Evolutionary conservation across 2,329 filamentous ascomycete species (phyloP).

Genomic region (Alternaria sp.): DNA sequence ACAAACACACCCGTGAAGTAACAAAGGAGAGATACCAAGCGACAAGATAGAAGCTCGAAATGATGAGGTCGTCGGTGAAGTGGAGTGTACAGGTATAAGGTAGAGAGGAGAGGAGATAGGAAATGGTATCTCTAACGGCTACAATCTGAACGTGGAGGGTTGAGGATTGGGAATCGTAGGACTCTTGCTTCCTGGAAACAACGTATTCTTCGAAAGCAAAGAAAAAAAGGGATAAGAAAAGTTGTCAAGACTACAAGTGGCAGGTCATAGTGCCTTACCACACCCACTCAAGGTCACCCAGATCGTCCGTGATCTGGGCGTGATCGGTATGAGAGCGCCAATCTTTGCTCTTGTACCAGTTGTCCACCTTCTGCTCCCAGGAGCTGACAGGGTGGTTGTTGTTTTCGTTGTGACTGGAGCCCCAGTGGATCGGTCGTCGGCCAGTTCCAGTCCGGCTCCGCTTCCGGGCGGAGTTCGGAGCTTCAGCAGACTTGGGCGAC

Average conservation of each 20-base stretch:
- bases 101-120: constrained; percentile 36
- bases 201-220: constrained; percentile 27
- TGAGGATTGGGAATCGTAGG: constrained; percentile 24
- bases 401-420: constrained; percentile 46
- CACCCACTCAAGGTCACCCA: constrained; percentile 92
- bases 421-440: constrained; percentile 45
- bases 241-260: constrained; percentile 63
- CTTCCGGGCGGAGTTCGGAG: constrained; percentile 46
- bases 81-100: constrained; percentile 28
- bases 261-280: constrained; percentile 74
- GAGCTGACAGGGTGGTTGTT: constrained; percentile 25
- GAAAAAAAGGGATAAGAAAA: constrained; percentile 45
- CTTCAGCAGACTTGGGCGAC: constrained; percentile 41
- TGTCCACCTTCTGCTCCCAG: constrained; percentile 47
- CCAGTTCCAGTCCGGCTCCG: constrained; percentile 49
- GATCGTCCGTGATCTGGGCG: constrained; percentile 62
- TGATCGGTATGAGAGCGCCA: constrained; percentile 55
- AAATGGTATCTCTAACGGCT: constrained; percentile 51
- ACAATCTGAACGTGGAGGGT: constrained; percentile 35
- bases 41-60: constrained; percentile 28
- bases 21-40: constrained; percentile 46
- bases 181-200: constrained; percentile 34
- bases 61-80: constrained; percentile 22
- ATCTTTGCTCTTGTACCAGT: constrained; percentile 56
- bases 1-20: constrained; percentile 27